Evolutionary conservation across 768 basidiomycete species (phyloP), one percentile per base, ranked within the genome.

Genomic region (Auriscalpium vulgare): DNA sequence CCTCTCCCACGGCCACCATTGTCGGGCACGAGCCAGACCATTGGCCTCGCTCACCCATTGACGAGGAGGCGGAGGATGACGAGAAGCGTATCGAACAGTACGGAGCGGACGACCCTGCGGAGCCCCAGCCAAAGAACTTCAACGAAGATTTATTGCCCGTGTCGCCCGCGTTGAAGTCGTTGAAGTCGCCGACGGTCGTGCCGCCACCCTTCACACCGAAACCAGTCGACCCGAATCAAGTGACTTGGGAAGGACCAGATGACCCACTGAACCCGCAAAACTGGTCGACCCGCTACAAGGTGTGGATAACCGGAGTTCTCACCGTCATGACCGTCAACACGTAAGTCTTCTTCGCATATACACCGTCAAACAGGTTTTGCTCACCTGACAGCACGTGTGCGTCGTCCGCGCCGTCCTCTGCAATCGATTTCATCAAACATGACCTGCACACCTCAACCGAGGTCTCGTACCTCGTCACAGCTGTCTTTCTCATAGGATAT

Each of bases 371-470:
- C 16, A 17, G 2, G 13, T 1, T 7, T 47, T 8, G 19, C 43
- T 48, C 14, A 34, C 19, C 43, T 50, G 47, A 4, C 37, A 61
- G 59, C 8, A 62, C 67, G 1, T 69, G 67, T 35, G 65, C 64
- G 3, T 67, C 64, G 17, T 66, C 65, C 0, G 59, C 64, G 3
- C 65, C 64, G 2, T 62, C 64, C 3, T 49, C 61, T 11, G 53
- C 59, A 0, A 46, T 54, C 1, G 21, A 49, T 2, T 11, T 56
- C 5, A 55, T 67, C 3, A 56, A 58, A 0, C 8, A 19, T 13
- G 56, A 64, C 0, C 67, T 69, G 8, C 56, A 56, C 1, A 56
- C 59, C 10, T n/a, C 40, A 1, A 10, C 5, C 4, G 68, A 68
- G 51, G 64, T 66, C 10, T 56, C 64, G 4, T 16, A 68, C 44